Conservation (phyloP, 192 early-diverging fungal species). For the Diversispora epigaea region DNA sequence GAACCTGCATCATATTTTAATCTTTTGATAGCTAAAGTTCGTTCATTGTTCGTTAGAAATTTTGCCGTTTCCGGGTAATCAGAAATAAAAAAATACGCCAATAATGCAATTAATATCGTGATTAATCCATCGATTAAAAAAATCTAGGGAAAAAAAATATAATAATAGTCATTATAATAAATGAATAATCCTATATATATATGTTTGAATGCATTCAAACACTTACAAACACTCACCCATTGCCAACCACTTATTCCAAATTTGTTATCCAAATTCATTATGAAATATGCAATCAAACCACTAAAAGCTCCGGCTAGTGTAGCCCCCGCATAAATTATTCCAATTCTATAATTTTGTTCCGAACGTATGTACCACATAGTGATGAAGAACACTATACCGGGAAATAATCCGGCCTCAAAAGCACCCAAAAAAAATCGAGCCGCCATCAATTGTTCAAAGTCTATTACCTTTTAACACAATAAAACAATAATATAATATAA, state of each 20-base stretch:
- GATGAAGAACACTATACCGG: conserved; percentile 57
- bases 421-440: conserved; percentile 62
- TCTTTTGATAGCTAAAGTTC: conserved; percentile 45
- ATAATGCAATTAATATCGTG: conserved; percentile 41
- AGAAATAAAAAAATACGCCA: conserved; percentile 48
- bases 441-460: conserved; percentile 44
- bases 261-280: conserved; percentile 57
- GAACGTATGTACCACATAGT: conserved; percentile 58
- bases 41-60: conserved; percentile 48
- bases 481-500: neutral
- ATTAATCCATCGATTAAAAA: conserved; percentile 67
- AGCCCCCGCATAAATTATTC: conserved; percentile 52
- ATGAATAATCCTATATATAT: neutral
- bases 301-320: conserved; percentile 61
- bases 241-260: conserved; percentile 54
- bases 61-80: conserved; percentile 50
- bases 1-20: conserved; percentile 50
- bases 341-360: conserved; percentile 56
- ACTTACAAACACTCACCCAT: conserved; percentile 35
- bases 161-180: conserved; percentile 25
- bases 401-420: conserved; percentile 59
- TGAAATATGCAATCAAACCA: conserved; percentile 65
- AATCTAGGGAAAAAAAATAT: conserved; percentile 34
- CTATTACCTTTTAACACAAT: conserved; percentile 24
- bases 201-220: neutral